Base-by-base conservation (phyloP, 2,329 filamentous ascomycete species). In the Lecanicillium sp. region DNA sequence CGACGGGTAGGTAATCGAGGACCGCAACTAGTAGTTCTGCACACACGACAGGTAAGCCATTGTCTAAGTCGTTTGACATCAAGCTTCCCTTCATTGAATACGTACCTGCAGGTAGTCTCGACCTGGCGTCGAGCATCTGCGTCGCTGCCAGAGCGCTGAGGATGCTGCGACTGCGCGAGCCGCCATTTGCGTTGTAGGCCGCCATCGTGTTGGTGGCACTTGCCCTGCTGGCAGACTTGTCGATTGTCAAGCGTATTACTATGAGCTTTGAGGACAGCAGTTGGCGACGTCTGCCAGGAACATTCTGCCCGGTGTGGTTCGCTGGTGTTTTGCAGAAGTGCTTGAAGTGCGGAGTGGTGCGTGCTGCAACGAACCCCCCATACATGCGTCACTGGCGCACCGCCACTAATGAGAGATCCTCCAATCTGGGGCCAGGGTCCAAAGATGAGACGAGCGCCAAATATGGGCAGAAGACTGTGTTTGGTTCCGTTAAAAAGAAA, bases 1-100 rank as follows among this genome's bases (percentile, higher is more conserved):
- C 72, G 23, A 95, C 78, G 32, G 88, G 86, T 32, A 97, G 80
- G 69, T 94, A 90, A 62, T 96, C 89, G 61, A 98, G 79, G 56
- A 98, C 90, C 0, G 83, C 78, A 24, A 86, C 85, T 57, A 97
- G 80, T 56, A 97, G 88, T 70, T 97, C 91, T 88, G 62, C 37
- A 6, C n/a, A n/a, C n/a, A 8, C 15, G 8, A 20, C 4, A 5
- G 42, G 33, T 32, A n/a, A 17, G 11, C 0, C 14, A 42, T 49
- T 19, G 37, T 38, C 20, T 32, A 27, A 6, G n/a, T n/a, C n/a
- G n/a, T n/a, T n/a, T n/a, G n/a, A n/a, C n/a, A n/a, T n/a, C n/a
- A n/a, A n/a, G 7, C 7, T 14, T 29, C 27, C 7, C 27, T 7
- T 23, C 38, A 36, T 12, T 19, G 8, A 11, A 12, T 33, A 20